phyloP scores from a whole-genome alignment of 163 green algal species.

The Scenedesmus sp. region DNA sequence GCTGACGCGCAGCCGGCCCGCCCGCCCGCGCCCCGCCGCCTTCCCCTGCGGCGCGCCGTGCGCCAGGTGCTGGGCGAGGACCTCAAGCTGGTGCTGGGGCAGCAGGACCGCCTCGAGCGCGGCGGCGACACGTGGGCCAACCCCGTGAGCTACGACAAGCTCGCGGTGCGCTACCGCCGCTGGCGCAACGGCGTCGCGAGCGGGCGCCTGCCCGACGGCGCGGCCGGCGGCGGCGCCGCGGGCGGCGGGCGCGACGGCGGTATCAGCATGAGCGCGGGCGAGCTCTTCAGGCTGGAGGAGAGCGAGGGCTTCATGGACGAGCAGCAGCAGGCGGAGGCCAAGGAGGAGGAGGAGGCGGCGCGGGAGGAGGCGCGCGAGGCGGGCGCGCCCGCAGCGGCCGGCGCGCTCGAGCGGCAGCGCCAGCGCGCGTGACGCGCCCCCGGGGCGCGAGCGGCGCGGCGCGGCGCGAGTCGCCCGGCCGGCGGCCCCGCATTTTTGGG shows the following conservation, averaged over 20 bases:
- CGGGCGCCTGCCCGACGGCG: slow-evolving; percentile 28
- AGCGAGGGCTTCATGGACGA: slow-evolving; percentile 44
- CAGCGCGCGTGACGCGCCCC: too few species aligned
- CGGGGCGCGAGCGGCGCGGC: too few species aligned
- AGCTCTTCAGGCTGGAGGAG: slow-evolving; percentile 75
- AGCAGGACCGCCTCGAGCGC: slow-evolving; percentile 92
- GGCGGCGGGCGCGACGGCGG: background rate
- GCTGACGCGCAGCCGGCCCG: too few species aligned
- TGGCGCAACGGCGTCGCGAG: slow-evolving; percentile 37
- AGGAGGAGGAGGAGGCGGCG: background rate
- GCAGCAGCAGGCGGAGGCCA: slow-evolving; percentile 7
- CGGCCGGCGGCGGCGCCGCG: background rate
- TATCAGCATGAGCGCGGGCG: slow-evolving; percentile 63
- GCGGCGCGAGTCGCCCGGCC: too few species aligned
- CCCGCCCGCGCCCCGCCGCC: too few species aligned
- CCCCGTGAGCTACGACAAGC: slow-evolving; percentile 97
- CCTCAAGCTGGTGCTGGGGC: slow-evolving; percentile 90
- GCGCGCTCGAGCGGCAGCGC: background rate
- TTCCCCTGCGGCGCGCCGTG: too few species aligned
- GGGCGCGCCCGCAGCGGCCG: background rate
- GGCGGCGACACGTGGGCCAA: slow-evolving; percentile 91
- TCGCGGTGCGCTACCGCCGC: slow-evolving; percentile 89
- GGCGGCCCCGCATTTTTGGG: too few species aligned
- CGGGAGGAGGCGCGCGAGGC: background rate
- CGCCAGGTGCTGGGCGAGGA: slow-evolving; percentile 92